phyloP scores from a whole-genome alignment of 2,329 filamentous ascomycete genomes.

The Claviceps maximensis region DNA sequence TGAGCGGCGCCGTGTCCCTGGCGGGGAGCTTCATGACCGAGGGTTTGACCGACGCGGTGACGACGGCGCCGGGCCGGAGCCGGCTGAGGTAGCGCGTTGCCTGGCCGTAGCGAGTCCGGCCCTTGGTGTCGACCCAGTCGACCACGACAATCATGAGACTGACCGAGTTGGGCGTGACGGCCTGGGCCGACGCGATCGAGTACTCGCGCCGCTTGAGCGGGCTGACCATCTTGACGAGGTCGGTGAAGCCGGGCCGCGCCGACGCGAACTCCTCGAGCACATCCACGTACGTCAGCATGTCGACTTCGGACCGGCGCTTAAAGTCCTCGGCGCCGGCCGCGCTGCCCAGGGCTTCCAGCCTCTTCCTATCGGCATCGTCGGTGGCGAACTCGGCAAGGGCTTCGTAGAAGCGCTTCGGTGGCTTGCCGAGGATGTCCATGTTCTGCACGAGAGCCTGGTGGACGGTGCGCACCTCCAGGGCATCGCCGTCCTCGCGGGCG shows the following conservation, averaged over 20 bases:
- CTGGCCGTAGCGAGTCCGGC: constrained; percentile 82
- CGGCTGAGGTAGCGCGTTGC: constrained; percentile 79
- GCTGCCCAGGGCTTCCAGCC: constrained; percentile 62
- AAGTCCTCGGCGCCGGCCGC: constrained; percentile 77
- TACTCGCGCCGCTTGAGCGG: constrained; percentile 96
- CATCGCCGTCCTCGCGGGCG: constrained; percentile 59
- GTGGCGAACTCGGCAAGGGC: constrained; percentile 72
- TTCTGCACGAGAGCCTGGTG: constrained; percentile 88
- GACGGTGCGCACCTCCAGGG: constrained; percentile 78
- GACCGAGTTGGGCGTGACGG: constrained; percentile 80
- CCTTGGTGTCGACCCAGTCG: constrained; percentile 80
- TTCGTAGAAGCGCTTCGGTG: constrained; percentile 97
- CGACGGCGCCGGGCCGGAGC: constrained; percentile 59
- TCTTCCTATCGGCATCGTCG: constrained; percentile 69
- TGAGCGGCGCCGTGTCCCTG: constrained; percentile 78
- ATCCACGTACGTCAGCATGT: constrained; percentile 84
- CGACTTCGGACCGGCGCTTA: constrained; percentile 81
- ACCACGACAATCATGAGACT: constrained; percentile 95
- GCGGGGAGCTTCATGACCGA: constrained; percentile 97
- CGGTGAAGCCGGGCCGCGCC: constrained; percentile 76
- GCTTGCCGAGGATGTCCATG: constrained; percentile 90
- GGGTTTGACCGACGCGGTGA: constrained; percentile 92
- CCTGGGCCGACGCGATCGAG: constrained; percentile 96
- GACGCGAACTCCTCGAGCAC: constrained; percentile 81
- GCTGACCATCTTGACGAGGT: constrained; percentile 73